phyloP scores from a whole-genome alignment of 352 stramenopile species.

The Pythium volutum region DNA sequence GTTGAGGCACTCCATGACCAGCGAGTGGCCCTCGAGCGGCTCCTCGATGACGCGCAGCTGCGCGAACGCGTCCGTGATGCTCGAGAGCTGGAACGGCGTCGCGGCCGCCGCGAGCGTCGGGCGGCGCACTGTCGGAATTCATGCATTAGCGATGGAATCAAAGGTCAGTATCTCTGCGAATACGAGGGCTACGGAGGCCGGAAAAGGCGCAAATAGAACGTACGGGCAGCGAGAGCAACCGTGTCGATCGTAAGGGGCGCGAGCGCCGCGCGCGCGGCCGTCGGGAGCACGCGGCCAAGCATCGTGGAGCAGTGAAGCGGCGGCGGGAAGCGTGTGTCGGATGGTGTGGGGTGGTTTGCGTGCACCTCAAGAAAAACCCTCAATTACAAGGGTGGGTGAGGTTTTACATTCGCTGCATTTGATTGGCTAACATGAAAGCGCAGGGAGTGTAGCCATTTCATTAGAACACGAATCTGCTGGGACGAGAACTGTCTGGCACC shows the following conservation, averaged over 20 bases:
- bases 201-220: constrained; percentile 5
- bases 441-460: not conserved
- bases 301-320: constrained; percentile 8
- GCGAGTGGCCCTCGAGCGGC: constrained; percentile 33
- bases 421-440: not conserved
- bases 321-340: not conserved
- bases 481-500: too few species aligned
- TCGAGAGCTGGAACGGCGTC: constrained; percentile 18
- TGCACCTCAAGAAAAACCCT: constrained; percentile 21
- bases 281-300: constrained; percentile 27
- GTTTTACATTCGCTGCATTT: not conserved
- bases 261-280: constrained; percentile 27
- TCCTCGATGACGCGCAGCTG: constrained; percentile 50
- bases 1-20: constrained; percentile 78
- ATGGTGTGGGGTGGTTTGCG: not conserved
- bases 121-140: constrained; percentile 16
- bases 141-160: not conserved
- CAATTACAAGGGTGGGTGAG: not conserved
- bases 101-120: constrained; percentile 1
- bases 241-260: constrained; percentile 18
- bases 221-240: constrained; percentile 14
- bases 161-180: not conserved
- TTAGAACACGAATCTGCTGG: too few species aligned
- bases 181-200: not conserved
- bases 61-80: constrained; percentile 30